Evolutionary conservation across 192 early-diverging fungal genomes (phyloP), one percentile per base, ranked within the genome.

Genomic region (Backusella circina): DNA sequence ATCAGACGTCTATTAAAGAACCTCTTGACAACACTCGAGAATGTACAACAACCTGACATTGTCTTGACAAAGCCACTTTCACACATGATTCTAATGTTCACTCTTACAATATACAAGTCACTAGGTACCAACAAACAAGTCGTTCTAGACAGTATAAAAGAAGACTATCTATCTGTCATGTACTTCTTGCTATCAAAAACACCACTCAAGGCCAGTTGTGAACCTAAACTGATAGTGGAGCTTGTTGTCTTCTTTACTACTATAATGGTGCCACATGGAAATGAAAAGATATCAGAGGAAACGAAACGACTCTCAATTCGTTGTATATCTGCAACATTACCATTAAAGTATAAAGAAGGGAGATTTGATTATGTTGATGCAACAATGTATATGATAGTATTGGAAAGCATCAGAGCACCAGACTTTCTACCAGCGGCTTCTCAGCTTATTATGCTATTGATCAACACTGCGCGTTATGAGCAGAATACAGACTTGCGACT

Each of bases 401-500:
- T 67, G 6, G 28, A 70, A n/a, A 67, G 72, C 31, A 28, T 79
- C 16, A 35, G 44, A 28, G 32, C 68, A 12, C 65, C 72, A 8
- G n/a, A 36, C 8, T 76, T 75, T 7, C 44, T 73, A 31, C 70
- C 69, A 1, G 44, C 73, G 3, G 26, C 79, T 6, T 75, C 74
- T 32, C 74, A 71, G 18, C 67, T 41, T 66, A 51, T 82, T 32
- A 44, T 36, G 10, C 35, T 67, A 8, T 51, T 84, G 5, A 39
- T 78, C 2, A 67, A 75, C 26, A 32, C 74, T 35, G 57, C 74
- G 6, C 38, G 54, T 12, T 64, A 50, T 15, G 82, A 80, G 32
- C 77, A 71, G 2, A 61, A 75, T 30, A 70, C 80, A 3, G 73
- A 78, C 21, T 41, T 86, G 12, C 69, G 85, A 68, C 2, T 86